These are phyloP conservation scores for maize (Zea mays) DNA, from an alignment of 176 grass and related monocot genomes.

Conservation along the genomic window Zm-B73-REFERENCE-NAM-5.0 NC_050102.1:171971501-171972000, in stretches of 20 bases:
- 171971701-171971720: constrained; percentile 79
- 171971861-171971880: constrained; percentile 8
- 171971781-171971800: not conserved
- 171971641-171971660: constrained; percentile 58
- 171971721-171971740: constrained; percentile 87
- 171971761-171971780: constrained; percentile 29
- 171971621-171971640: constrained; percentile 97
- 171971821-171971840: constrained; percentile 17
- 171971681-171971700: constrained; percentile 71
- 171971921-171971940: constrained; percentile 4
- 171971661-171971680: constrained; percentile 62
- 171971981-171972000: not conserved
- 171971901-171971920: constrained; percentile 3
- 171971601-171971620: constrained; percentile 89
- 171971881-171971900: not conserved
- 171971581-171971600: constrained; percentile 96
- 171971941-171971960: not conserved
- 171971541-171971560: constrained; percentile 71
- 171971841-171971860: constrained; percentile 25
- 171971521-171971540: constrained; percentile 39
- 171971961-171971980: not conserved
- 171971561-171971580: constrained; percentile 89
- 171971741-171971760: constrained; percentile 35
- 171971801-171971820: constrained; percentile 11
- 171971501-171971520: constrained; percentile 54